A percentile compares a stretch with the other conserved stretches of the same genome.
Evolutionary conservation across 352 stramenopile genomes (phyloP).

Genomic region (Pythium biforme): DNA sequence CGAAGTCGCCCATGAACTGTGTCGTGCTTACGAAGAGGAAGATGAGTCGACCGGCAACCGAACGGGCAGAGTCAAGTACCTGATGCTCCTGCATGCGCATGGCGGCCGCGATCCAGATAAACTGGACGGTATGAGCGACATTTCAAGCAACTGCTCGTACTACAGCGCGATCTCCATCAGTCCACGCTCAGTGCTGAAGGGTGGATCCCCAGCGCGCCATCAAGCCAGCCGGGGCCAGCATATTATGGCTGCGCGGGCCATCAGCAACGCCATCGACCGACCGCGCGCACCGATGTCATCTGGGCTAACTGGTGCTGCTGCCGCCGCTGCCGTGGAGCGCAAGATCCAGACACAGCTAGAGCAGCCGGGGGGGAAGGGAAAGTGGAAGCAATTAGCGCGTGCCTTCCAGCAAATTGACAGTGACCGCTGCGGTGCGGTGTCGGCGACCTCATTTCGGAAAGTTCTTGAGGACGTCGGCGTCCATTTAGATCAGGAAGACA

Average conservation of each 20-base stretch:
- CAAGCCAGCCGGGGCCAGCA: constrained; percentile 34
- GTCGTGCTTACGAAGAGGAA: constrained; percentile 54
- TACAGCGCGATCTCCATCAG: constrained; percentile 73
- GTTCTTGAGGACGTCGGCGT: constrained; percentile 57
- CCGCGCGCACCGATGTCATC: constrained; percentile 6
- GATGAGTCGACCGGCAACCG: constrained; percentile 41
- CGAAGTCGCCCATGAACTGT: constrained; percentile 34
- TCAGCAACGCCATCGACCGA: constrained; percentile 49
- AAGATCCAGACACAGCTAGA: constrained; percentile 65
- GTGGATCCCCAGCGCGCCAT: not conserved
- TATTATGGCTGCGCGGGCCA: constrained; percentile 39
- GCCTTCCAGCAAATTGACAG: constrained; percentile 66
- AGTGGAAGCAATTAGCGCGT: constrained; percentile 57
- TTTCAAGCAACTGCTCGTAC: constrained; percentile 79
- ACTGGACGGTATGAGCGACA: constrained; percentile 58
- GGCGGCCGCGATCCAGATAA: constrained; percentile 66
- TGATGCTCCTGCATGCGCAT: constrained; percentile 58
- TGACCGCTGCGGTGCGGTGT: constrained; percentile 48
- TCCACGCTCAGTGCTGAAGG: constrained; percentile 37
- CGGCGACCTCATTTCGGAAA: constrained; percentile 50
- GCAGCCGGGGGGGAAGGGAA: constrained; percentile 34
- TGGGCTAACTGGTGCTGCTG: constrained; percentile 30
- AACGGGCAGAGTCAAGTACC: constrained; percentile 55
- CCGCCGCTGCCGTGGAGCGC: constrained; percentile 45
- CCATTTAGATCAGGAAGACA: constrained; percentile 53